Evolutionary conservation across 306 rosid species (phyloP), one percentile per base, ranked within the genome.

Genomic region (Ammopiptanthus mongolicus): DNA sequence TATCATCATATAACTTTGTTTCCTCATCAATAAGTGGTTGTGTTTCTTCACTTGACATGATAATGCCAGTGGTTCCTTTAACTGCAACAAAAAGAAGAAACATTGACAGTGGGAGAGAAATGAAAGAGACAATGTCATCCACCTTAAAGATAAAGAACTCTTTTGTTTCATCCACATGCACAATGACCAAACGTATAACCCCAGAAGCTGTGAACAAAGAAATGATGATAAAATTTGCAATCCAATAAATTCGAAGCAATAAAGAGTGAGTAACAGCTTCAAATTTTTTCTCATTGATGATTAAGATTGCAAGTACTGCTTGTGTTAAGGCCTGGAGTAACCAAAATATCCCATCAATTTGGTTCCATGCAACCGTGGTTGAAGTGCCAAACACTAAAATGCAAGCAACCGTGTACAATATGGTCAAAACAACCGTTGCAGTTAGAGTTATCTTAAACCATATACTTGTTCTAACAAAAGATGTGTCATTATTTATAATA

Each of bases 201-300:
- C 87, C 96, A 7, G 96, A 87, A 0, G 67, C 69, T 4, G 83
- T 13, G 48, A 91, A 88, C 81, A 91, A 33, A 4, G 78, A 63
- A 51, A 81, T 37, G n/a, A 83, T 9, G n/a, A 80, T 12, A 73
- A 82, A 88, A 70, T 71, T 73, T 3, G 60, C 82, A 65, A 77
- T 41, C 97, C 96, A 91, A 46, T 81, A 91, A 63, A 86, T 21
- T 59, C 97, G 81, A 63, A 89, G 85, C 37, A 80, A 76, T 0
- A 86, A 5, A 3, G 93, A 89, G 69, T 91, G 96, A 50, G 41
- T 37, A 33, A 55, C 33, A 28, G 84, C 89, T 64, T 61, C 23
- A 53, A 89, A 86, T 65, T 74, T 84, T 77, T 48, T 89, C 53
- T 59, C 91, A 21, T 87, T 93, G 14, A 82, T 55, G 36, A 91